phyloP scores from a whole-genome alignment of 2,329 filamentous ascomycete species.

The Volutella citrinella region DNA sequence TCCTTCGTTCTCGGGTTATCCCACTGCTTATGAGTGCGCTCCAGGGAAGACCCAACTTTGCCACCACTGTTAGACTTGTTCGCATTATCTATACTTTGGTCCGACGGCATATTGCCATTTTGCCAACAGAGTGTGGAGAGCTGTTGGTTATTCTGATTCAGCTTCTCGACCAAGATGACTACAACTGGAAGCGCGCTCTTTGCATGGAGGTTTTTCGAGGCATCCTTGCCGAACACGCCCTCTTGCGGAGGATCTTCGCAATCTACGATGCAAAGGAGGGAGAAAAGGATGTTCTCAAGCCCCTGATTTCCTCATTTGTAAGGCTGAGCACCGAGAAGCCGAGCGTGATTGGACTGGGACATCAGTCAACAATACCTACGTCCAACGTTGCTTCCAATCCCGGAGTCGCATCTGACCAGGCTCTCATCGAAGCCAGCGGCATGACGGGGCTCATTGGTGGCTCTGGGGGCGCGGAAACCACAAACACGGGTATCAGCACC shows the following conservation, averaged over 20 bases:
- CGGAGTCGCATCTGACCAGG: conserved; percentile 69
- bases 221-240: conserved; percentile 75
- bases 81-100: conserved; percentile 82
- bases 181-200: conserved; percentile 81
- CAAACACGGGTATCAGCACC: conserved; percentile 75
- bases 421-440: conserved; percentile 84
- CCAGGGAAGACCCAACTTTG: conserved; percentile 75
- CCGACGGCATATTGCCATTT: conserved; percentile 69
- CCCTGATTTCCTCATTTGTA: conserved; percentile 86
- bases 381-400: conserved; percentile 52
- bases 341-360: conserved; percentile 79
- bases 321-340: conserved; percentile 90
- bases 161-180: conserved; percentile 80
- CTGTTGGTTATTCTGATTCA: conserved; percentile 79
- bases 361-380: conserved; percentile 80
- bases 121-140: conserved; percentile 78
- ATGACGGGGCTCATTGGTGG: conserved; percentile 83
- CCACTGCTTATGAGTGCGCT: conserved; percentile 77
- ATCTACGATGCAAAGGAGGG: conserved; percentile 73
- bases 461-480: conserved; percentile 62
- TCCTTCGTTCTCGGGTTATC: conserved; percentile 75
- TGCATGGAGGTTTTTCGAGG: conserved; percentile 90
- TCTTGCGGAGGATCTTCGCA: conserved; percentile 76
- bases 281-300: conserved; percentile 73
- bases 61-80: conserved; percentile 76